phyloP scores from a whole-genome alignment of 805 yeast genomes.

The Lipomyces mesembrius region DNA sequence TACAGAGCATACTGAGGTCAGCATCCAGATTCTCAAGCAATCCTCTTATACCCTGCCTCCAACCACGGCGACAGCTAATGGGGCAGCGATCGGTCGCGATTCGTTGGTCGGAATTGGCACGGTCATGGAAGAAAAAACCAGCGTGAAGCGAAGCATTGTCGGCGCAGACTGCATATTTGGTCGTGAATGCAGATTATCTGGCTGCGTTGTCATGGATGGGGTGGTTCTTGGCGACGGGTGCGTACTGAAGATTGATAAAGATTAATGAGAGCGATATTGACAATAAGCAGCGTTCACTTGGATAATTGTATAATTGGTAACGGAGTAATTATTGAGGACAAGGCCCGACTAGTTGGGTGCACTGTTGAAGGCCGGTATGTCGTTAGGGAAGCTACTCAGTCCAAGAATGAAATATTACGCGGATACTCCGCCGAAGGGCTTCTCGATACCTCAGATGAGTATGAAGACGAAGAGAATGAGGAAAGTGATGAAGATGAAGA shows the following conservation, averaged over 20 bases:
- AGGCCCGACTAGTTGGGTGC: conserved; percentile 74
- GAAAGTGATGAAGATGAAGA: conserved; percentile 20
- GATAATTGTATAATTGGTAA: conserved; percentile 90
- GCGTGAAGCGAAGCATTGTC: conserved; percentile 82
- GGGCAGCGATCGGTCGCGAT: conserved; percentile 84
- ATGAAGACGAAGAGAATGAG: conserved; percentile 39
- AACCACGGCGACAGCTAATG: conserved; percentile 35
- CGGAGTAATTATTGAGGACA: conserved; percentile 63
- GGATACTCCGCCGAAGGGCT: conserved; percentile 48
- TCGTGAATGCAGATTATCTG: conserved; percentile 82
- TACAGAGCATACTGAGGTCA: background rate
- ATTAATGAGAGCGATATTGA: background rate
- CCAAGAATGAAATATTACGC: conserved; percentile 48
- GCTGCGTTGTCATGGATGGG: conserved; percentile 75
- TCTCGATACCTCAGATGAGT: conserved; percentile 41
- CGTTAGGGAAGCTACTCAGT: conserved; percentile 59
- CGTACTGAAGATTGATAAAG: background rate
- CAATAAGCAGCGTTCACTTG: conserved; percentile 46
- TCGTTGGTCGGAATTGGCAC: conserved; percentile 74
- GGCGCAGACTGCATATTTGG: conserved; percentile 80
- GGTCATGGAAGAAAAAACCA: conserved; percentile 77
- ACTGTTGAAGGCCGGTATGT: conserved; percentile 80
- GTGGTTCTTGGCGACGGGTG: conserved; percentile 78
- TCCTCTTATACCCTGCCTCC: conserved; percentile 40
- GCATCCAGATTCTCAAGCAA: conserved; percentile 21